phyloP scores from a whole-genome alignment of 352 stramenopile genomes.

The Blastocystis sp. region DNA sequence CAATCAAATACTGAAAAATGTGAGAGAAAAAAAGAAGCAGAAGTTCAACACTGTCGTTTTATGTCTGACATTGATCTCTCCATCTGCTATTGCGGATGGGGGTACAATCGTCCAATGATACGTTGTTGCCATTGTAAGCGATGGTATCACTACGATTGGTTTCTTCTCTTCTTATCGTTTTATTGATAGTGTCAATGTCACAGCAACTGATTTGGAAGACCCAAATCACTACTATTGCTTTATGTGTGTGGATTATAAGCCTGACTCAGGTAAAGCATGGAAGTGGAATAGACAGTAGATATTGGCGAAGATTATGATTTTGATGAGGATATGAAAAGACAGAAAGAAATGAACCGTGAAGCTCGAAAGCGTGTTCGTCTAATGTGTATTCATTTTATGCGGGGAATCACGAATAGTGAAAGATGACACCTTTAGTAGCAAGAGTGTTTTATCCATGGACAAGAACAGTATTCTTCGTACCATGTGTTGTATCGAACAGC shows the following conservation, averaged over 20 bases:
- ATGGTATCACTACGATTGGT: constrained; percentile 52
- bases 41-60: not conserved
- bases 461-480: not conserved
- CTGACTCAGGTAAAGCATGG: not conserved
- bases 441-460: constrained; percentile 6
- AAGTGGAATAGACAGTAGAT: not conserved
- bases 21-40: not conserved
- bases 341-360: not conserved
- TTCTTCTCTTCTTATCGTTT: not conserved
- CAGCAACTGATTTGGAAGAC: constrained; percentile 1
- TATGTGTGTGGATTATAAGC: constrained; percentile 17
- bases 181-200: constrained; percentile 3
- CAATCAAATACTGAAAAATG: not conserved
- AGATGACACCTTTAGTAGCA: not conserved
- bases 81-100: not conserved
- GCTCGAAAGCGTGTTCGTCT: not conserved
- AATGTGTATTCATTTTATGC: not conserved
- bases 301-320: constrained; percentile 34
- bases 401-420: not conserved
- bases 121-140: constrained; percentile 28
- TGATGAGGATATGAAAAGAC: constrained; percentile 12
- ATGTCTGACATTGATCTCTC: constrained; percentile 10
- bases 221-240: constrained; percentile 36
- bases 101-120: constrained; percentile 24
- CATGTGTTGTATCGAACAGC: constrained; percentile 33